Evolutionary conservation across 1,284 basidiomycete genomes (phyloP).

Genomic region (Malassezia obtusa): DNA sequence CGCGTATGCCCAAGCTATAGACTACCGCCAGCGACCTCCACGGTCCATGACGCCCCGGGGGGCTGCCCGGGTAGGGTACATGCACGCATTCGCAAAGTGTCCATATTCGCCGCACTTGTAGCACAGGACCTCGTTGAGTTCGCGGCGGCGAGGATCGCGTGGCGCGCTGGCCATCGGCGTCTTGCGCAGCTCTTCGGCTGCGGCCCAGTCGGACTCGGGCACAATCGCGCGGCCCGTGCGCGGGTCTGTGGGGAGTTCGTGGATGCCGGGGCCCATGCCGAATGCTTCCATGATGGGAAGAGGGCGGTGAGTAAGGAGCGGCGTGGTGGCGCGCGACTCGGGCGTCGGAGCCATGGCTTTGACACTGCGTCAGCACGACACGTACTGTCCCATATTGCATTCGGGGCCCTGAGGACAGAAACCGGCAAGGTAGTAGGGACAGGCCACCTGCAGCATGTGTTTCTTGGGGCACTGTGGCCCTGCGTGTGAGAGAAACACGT

Average conservation of each 20-base stretch:
- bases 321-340: slow-evolving; percentile 37
- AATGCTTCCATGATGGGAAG: slow-evolving; percentile 42
- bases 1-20: slow-evolving; percentile 3
- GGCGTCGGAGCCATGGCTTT: slow-evolving; percentile 39
- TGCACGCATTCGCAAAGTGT: slow-evolving; percentile 45
- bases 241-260: slow-evolving; percentile 14
- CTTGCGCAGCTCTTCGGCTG: slow-evolving; percentile 8
- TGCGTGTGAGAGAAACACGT: slow-evolving; percentile 5
- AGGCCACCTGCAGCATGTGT: slow-evolving; percentile 81
- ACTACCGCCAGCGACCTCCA: background rate
- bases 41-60: background rate
- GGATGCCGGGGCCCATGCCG: slow-evolving; percentile 16
- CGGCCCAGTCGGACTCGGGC: slow-evolving; percentile 1
- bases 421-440: slow-evolving; percentile 81
- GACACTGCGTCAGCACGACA: slow-evolving; percentile 20
- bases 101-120: slow-evolving; percentile 45
- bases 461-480: slow-evolving; percentile 83
- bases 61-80: slow-evolving; percentile 33
- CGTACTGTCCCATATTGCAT: slow-evolving; percentile 70
- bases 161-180: slow-evolving; percentile 13
- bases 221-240: slow-evolving; percentile 14
- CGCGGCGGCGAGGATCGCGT: slow-evolving; percentile 18
- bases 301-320: slow-evolving; percentile 39
- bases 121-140: slow-evolving; percentile 38
- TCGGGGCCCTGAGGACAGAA: slow-evolving; percentile 90